phyloP scores from a whole-genome alignment of 1,284 basidiomycete species.

The Cystobasidium sp. region DNA sequence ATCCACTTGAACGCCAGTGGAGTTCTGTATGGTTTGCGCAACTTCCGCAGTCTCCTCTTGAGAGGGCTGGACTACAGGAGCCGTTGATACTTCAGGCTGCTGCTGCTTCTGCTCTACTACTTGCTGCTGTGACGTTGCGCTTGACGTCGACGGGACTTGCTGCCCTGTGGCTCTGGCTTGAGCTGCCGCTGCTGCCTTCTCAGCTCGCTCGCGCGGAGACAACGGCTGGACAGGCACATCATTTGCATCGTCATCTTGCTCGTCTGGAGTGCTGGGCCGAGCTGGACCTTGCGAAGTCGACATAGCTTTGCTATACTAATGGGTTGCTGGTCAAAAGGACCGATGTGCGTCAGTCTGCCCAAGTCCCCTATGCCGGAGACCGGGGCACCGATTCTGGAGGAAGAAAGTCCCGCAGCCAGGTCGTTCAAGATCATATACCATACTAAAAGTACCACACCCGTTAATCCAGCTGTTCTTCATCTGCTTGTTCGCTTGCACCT shows the following conservation, averaged over 20 bases:
- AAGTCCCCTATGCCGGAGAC: too few relatives aligned
- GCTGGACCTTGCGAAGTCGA: neutral
- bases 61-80: slow-evolving; percentile 20
- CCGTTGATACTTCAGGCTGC: slow-evolving; percentile 1
- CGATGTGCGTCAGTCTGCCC: too few relatives aligned
- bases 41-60: slow-evolving; percentile 18
- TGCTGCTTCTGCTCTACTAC: neutral
- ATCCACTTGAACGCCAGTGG: slow-evolving; percentile 23
- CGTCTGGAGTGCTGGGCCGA: slow-evolving; percentile 14
- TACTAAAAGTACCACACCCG: too few relatives aligned
- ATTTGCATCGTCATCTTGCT: slow-evolving; percentile 30
- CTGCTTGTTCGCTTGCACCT: too few relatives aligned
- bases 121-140: neutral
- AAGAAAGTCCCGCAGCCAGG: too few relatives aligned
- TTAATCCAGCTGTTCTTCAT: too few relatives aligned
- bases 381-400: too few relatives aligned
- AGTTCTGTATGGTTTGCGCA: slow-evolving; percentile 2
- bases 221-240: slow-evolving; percentile 5
- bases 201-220: slow-evolving; percentile 31
- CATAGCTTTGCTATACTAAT: neutral
- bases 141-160: neutral
- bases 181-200: slow-evolving; percentile 39
- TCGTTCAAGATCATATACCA: too few relatives aligned
- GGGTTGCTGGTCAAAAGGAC: neutral
- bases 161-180: slow-evolving; percentile 21